Evolutionary conservation across 2,329 filamentous ascomycete genomes (phyloP).

Genomic region (Alternaria tenuissima): DNA sequence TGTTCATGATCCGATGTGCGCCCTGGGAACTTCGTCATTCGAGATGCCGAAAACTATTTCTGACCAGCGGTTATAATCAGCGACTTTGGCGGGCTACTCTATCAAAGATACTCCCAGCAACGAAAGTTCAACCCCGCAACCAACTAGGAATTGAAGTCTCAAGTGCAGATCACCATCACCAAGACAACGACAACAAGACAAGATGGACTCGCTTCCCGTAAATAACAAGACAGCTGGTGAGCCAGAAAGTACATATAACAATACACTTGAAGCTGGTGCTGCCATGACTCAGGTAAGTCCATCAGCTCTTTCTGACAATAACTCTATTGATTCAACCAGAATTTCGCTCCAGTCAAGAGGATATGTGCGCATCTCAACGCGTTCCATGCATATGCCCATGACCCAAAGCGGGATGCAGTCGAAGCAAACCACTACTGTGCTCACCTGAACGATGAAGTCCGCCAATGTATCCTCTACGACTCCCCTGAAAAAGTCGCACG

Average conservation of each 20-base stretch:
- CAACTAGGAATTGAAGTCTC: neutral
- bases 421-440: constrained; percentile 88
- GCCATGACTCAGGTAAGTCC: constrained; percentile 62
- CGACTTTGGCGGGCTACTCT: neutral
- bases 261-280: constrained; percentile 68
- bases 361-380: constrained; percentile 86
- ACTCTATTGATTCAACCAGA: constrained; percentile 50
- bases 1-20: constrained; percentile 2
- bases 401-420: constrained; percentile 69
- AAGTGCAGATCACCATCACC: neutral
- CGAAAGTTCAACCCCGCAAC: neutral
- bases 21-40: neutral
- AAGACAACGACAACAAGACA: neutral
- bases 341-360: constrained; percentile 72
- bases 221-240: constrained; percentile 59
- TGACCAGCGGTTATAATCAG: neutral
- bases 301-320: neutral
- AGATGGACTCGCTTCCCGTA: constrained; percentile 49
- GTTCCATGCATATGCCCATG: constrained; percentile 83
- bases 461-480: constrained; percentile 89
- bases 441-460: constrained; percentile 77
- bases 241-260: constrained; percentile 64
- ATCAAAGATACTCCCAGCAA: neutral
- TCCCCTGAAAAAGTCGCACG: constrained; percentile 70
- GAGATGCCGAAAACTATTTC: neutral